Conservation (phyloP, 164 flowering plant genomes). For the Kalanchoe fedtschenkoi region DNA sequence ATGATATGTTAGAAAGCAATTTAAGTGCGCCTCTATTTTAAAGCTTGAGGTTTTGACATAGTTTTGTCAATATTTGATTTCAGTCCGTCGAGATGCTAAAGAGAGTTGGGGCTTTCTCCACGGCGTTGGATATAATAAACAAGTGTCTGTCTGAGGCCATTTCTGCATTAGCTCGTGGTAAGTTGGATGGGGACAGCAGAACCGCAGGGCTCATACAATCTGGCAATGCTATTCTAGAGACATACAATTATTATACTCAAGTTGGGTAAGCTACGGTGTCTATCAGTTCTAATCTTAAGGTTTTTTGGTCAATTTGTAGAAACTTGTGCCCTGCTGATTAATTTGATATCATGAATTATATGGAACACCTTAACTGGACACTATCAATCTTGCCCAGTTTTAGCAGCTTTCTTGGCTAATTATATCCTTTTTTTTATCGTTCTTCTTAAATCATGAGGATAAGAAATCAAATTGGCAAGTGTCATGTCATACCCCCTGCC, state of each 20-base stretch:
- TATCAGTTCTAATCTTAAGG: neutral
- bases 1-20: neutral
- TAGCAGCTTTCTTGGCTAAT: too few species aligned
- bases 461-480: too few species aligned
- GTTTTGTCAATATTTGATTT: conserved; percentile 6
- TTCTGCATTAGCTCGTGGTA: conserved; percentile 76
- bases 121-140: conserved; percentile 86
- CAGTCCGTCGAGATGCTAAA: conserved; percentile 89
- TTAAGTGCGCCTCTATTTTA: neutral
- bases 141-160: conserved; percentile 90
- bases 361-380: neutral
- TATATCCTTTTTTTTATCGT: too few species aligned
- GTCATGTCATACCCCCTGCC: too few species aligned
- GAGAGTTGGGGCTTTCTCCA: conserved; percentile 84
- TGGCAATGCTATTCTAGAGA: conserved; percentile 76
- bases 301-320: neutral
- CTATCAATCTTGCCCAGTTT: too few species aligned
- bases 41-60: neutral
- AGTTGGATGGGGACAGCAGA: conserved; percentile 85
- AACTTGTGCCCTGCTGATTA: neutral
- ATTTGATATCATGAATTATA: neutral
- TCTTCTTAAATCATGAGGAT: too few species aligned
- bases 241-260: conserved; percentile 61
- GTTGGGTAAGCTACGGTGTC: conserved; percentile 40
- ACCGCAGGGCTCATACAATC: conserved; percentile 79